A percentile compares a stretch with the other conserved stretches of the same genome.
Conservation (phyloP, 306 rosid genomes). For the Cicer cuneatum region DNA sequence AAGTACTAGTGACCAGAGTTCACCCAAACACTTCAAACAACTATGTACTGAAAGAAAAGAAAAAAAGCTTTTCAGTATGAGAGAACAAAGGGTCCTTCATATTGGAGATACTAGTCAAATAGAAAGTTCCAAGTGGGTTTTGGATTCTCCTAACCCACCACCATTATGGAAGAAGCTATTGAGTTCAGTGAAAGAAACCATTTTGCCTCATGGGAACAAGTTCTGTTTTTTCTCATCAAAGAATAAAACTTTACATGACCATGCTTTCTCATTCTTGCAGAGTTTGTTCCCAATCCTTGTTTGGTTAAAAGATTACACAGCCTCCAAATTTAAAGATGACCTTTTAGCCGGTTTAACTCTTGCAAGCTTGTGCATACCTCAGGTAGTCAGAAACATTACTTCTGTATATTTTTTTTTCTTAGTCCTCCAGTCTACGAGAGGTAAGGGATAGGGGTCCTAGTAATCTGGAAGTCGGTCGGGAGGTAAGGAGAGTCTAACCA, state of each 20-base stretch:
- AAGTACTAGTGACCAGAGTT: conserved; percentile 41
- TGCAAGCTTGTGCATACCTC: conserved; percentile 85
- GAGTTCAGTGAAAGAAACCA: conserved; percentile 43
- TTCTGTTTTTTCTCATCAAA: conserved; percentile 41
- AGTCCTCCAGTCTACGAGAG: no score
- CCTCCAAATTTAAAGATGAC: conserved; percentile 63
- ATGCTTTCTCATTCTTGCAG: conserved; percentile 43
- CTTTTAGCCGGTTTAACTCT: conserved; percentile 84
- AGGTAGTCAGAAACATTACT: conserved; percentile 48
- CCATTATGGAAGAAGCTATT: conserved; percentile 50
- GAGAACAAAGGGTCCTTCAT: conserved; percentile 48
- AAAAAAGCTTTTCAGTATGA: conserved; percentile 32
- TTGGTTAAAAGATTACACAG: conserved; percentile 70
- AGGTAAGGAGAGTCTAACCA: no score
- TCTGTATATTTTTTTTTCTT: not conserved
- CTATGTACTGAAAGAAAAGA: conserved; percentile 50
- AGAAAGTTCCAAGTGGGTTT: conserved; percentile 60
- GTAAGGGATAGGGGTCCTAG: no score
- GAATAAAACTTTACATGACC: conserved; percentile 25
- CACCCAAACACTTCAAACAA: conserved; percentile 65
- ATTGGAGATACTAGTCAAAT: conserved; percentile 35
- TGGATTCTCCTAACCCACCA: conserved; percentile 71
- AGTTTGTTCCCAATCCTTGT: conserved; percentile 66
- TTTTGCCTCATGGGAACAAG: conserved; percentile 52
- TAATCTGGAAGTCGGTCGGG: no score